A percentile compares a stretch with the other conserved stretches of the same genome.
Evolutionary conservation across 306 rosid species (phyloP).

Genomic region (Corylus americana): DNA sequence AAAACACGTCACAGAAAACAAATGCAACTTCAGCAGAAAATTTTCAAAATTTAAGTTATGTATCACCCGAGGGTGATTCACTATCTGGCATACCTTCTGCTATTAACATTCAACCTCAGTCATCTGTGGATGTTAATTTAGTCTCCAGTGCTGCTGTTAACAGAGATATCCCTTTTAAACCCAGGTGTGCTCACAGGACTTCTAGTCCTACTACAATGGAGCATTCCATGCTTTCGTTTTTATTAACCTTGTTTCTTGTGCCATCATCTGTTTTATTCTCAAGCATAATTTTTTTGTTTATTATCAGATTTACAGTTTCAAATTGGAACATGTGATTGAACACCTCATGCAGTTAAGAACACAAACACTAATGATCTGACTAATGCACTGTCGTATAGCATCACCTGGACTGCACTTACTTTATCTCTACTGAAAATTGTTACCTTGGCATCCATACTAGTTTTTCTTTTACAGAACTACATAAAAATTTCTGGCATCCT

Average conservation of each 20-base stretch:
- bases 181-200: constrained; percentile 44
- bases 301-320: not conserved
- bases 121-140: constrained; percentile 21
- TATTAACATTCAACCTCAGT: constrained; percentile 31
- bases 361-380: too few relatives aligned
- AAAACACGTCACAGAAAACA: constrained; percentile 40
- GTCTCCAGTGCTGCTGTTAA: constrained; percentile 32
- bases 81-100: constrained; percentile 36
- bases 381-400: too few relatives aligned
- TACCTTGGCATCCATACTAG: not conserved
- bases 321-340: not conserved
- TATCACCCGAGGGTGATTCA: constrained; percentile 37
- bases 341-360: not conserved
- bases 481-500: not conserved
- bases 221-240: not conserved
- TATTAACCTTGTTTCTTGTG: not conserved
- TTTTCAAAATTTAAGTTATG: constrained; percentile 11
- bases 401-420: too few relatives aligned
- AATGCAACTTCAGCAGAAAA: constrained; percentile 36
- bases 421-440: not conserved
- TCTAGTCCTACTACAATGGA: not conserved
- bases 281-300: not conserved
- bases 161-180: constrained; percentile 36
- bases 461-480: not conserved
- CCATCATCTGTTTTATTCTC: not conserved